Evolutionary conservation across 2,329 filamentous ascomycete species (phyloP), one percentile per base, ranked within the genome.

Genomic region (Aspergillus eucalypticola): DNA sequence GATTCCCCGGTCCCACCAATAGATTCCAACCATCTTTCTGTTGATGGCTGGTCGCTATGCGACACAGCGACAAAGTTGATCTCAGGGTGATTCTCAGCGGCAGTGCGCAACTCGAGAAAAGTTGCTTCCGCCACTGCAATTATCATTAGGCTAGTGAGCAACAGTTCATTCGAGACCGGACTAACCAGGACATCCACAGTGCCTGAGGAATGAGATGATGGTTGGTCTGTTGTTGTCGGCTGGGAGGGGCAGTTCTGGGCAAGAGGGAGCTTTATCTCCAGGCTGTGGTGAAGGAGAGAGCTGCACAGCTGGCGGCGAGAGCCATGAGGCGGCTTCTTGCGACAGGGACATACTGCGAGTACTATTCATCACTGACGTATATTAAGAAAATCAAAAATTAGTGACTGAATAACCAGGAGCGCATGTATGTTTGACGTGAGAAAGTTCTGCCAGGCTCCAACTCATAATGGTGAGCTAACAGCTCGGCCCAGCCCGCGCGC

Each of bases 181-280:
- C 38, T n/a, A 4, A 58, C 56, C 19, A 15, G 56, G 56, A 58
- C 56, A 58, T 21, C 56, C 56, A 29, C 56, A 58, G 25, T 58
- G 56, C 15, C 56, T 27, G 11, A 58, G 56, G 17, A 58, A 58
- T 1, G 50, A 13, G 3, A 58, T 10, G 10, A 58, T 27, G 11
- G 49, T 52, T 5, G 53, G 53, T 8, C 23, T 41, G 41, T 50
- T 25, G 50, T 52, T 53, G 21, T 38, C 5, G 27, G 13, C 49
- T n/a, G 56, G 56, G 19, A 54, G 17, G 25, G 38, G 25, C 13
- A 58, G 56, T n/a, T 44, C n/a, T 11, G 56, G 25, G 19, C 29
- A 46, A 5, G 39, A 23, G 10, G 49, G 56, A 10, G 56, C 56
- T 13, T 51, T 39, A 11, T 52, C 21, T 8, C 38, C 38, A 21